Percentiles rank a stretch among this genome's conserved stretches.
Evolutionary conservation across 2,329 filamentous ascomycete genomes (phyloP).

Genomic region (Beauveria varroae): DNA sequence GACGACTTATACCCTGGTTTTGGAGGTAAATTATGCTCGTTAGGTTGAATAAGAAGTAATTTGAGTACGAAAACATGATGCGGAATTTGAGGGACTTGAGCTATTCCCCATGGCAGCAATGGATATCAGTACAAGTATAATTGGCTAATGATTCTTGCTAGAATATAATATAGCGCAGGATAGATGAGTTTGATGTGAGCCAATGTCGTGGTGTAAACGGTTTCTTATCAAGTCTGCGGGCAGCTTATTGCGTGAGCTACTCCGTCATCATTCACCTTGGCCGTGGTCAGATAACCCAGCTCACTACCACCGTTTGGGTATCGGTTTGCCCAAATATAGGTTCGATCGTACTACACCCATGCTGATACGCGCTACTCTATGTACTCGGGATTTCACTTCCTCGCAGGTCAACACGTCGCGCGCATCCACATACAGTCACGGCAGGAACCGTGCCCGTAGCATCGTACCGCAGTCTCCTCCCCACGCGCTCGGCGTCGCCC

Average conservation of each 20-base stretch:
- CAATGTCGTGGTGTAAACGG: not conserved
- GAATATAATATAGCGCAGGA: no score
- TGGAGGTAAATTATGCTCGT: no score
- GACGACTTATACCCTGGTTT: no score
- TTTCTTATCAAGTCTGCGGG: not conserved
- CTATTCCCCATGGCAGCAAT: no score
- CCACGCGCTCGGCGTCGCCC: not conserved
- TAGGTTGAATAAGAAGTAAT: no score
- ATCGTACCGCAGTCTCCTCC: not conserved
- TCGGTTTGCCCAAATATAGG: no score
- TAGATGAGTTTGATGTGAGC: no score
- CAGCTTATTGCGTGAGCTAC: not conserved
- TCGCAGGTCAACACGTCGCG: slow-evolving; percentile 3
- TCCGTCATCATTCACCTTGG: not conserved
- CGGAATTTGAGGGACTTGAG: not conserved
- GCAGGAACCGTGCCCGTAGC: not conserved
- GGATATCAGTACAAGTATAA: not conserved
- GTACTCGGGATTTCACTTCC: not conserved
- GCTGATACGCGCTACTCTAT: no score
- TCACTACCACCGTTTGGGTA: not conserved
- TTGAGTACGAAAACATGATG: not conserved
- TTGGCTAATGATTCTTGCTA: not conserved
- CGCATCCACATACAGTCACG: slow-evolving; percentile 7
- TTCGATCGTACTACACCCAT: no score
- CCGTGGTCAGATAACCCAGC: not conserved